phyloP scores from a whole-genome alignment of 441 rosid genomes.

The Raphanus hybrid region DNA sequence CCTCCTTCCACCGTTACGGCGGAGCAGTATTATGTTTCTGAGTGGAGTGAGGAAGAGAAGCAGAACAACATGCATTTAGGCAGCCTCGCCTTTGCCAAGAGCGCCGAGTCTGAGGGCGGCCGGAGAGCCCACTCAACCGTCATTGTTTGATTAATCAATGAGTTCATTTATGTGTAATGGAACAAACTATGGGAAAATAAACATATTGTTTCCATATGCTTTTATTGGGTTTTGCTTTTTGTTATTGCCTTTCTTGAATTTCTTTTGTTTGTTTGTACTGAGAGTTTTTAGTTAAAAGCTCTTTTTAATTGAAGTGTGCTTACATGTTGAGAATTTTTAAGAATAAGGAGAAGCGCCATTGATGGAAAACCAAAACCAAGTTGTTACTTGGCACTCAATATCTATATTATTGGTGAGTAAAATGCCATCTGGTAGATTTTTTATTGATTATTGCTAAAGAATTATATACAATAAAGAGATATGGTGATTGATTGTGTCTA shows the following conservation, averaged over 20 bases:
- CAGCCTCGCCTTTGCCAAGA: slow-evolving; percentile 66
- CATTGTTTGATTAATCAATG: slow-evolving; percentile 31
- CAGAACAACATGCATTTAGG: slow-evolving; percentile 55
- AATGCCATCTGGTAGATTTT: too few species aligned
- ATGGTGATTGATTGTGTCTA: too few species aligned
- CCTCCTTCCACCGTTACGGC: slow-evolving; percentile 57
- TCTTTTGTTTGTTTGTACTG: too few species aligned
- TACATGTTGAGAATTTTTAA: too few species aligned
- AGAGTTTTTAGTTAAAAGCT: too few species aligned
- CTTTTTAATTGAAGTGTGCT: too few species aligned
- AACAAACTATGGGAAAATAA: neutral
- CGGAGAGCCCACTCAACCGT: slow-evolving; percentile 36
- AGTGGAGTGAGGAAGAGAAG: slow-evolving; percentile 66
- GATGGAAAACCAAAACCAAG: too few species aligned
- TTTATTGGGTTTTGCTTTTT: neutral
- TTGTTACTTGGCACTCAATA: too few species aligned
- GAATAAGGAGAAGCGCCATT: too few species aligned
- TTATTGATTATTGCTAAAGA: too few species aligned
- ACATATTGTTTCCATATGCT: neutral
- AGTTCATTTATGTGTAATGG: slow-evolving; percentile 22
- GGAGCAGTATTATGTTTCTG: slow-evolving; percentile 56
- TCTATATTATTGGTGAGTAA: too few species aligned
- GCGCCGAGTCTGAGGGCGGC: slow-evolving; percentile 65
- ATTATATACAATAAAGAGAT: too few species aligned
- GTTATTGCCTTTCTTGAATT: neutral